Conservation (phyloP, 2,329 filamentous ascomycete species). For the Sporothrix pallida region DNA sequence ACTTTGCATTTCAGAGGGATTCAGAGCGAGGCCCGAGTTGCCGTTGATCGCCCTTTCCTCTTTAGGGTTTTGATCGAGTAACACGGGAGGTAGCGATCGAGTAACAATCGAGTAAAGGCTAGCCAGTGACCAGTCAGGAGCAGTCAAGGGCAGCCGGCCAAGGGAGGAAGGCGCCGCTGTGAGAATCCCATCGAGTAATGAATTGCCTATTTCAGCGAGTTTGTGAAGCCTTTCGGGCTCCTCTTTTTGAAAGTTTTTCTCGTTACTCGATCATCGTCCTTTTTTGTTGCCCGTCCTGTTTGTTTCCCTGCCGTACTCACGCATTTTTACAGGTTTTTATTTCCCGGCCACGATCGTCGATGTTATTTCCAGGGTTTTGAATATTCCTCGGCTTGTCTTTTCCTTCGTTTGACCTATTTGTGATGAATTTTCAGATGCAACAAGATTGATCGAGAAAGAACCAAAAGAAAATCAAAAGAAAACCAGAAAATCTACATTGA, state of each 20-base stretch:
- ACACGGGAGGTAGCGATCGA: constrained; percentile 46
- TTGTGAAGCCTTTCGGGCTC: constrained; percentile 28
- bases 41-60: constrained; percentile 28
- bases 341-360: constrained; percentile 6
- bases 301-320: not conserved
- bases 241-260: not conserved
- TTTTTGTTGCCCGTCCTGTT: not conserved
- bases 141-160: not conserved
- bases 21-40: constrained; percentile 2
- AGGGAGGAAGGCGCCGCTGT: not conserved
- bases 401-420: not conserved
- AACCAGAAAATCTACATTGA: not conserved
- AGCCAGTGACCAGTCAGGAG: not conserved
- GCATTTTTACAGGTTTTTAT: not conserved
- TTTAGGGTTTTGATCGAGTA: constrained; percentile 54
- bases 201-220: constrained; percentile 2
- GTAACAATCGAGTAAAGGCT: constrained; percentile 45
- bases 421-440: not conserved
- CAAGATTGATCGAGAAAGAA: not conserved
- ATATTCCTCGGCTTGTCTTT: not conserved
- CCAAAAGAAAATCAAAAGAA: not conserved
- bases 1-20: not conserved
- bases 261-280: not conserved
- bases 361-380: not conserved
- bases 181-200: constrained; percentile 28